Conservation (phyloP, 108 stramenopile genomes). For the Tribonema minus region DNA sequence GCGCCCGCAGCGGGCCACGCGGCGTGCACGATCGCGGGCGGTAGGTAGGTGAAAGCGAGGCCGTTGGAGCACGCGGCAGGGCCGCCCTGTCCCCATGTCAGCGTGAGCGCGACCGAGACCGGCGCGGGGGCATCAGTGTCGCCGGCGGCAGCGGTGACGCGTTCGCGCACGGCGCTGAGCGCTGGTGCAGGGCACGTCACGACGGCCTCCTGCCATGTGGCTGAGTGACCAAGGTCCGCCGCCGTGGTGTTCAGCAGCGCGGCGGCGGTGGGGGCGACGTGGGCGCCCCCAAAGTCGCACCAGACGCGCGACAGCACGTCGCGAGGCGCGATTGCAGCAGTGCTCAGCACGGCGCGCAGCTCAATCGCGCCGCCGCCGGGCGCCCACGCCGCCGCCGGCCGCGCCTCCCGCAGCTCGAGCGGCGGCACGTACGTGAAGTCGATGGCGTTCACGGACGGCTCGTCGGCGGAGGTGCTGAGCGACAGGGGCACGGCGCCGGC, state of each 20-base stretch:
- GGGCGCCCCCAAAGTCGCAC: not conserved
- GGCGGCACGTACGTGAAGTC: too few species aligned
- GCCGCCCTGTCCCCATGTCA: not conserved
- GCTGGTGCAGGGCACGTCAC: too few species aligned
- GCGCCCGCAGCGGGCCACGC: slow-evolving; percentile 17
- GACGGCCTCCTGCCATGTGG: too few species aligned
- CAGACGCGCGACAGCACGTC: not conserved
- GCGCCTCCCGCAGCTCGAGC: too few species aligned
- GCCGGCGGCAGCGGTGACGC: not conserved
- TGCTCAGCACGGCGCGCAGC: not conserved
- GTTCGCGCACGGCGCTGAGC: not conserved
- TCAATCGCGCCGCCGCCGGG: not conserved
- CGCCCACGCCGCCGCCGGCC: not conserved
- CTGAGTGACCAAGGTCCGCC: too few species aligned
- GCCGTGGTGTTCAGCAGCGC: too few species aligned
- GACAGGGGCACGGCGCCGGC: too few species aligned
- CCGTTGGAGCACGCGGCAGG: not conserved
- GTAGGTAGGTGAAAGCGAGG: slow-evolving; percentile 14
- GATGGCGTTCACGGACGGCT: too few species aligned
- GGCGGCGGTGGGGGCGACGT: too few species aligned
- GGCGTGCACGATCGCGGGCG: slow-evolving; percentile 28
- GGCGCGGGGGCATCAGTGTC: not conserved
- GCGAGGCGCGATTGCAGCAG: not conserved
- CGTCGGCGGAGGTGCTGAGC: too few species aligned
- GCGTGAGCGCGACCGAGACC: not conserved